These are phyloP conservation scores for Gnaphalium uliginosum DNA, from an alignment of 129 eudicot genomes.

Conservation along the genomic window DNA sequence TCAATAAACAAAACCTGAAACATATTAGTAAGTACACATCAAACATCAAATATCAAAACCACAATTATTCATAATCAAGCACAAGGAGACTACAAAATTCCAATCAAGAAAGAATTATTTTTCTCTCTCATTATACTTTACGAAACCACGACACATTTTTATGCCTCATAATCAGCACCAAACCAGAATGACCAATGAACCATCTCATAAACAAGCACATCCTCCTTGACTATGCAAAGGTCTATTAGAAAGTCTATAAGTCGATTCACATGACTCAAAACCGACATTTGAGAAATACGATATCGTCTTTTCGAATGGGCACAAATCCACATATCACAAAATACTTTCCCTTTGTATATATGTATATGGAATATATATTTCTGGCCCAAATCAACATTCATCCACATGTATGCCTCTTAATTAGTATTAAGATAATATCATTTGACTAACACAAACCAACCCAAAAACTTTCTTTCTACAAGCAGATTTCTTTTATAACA, in stretches of 20 bases:
- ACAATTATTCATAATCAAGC: too few relatives aligned
- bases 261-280: background rate
- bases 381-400: too few relatives aligned
- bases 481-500: too few relatives aligned
- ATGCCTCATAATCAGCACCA: background rate
- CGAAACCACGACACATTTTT: too few relatives aligned
- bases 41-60: background rate
- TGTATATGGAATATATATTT: too few relatives aligned
- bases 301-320: background rate
- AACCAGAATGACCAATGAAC: background rate
- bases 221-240: background rate
- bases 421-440: too few relatives aligned
- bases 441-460: too few relatives aligned
- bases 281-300: too few relatives aligned
- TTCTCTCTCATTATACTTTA: too few relatives aligned
- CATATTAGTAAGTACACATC: background rate
- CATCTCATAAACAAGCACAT: background rate
- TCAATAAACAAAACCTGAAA: conserved; percentile 7
- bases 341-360: background rate
- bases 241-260: background rate
- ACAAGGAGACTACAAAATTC: background rate
- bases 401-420: too few relatives aligned
- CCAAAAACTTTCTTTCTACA: too few relatives aligned
- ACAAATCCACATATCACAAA: background rate
- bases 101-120: background rate